Evolutionary conservation across 2,329 filamentous ascomycete species (phyloP), one percentile per base, ranked within the genome.

Genomic region (Didymella arachidicola): DNA sequence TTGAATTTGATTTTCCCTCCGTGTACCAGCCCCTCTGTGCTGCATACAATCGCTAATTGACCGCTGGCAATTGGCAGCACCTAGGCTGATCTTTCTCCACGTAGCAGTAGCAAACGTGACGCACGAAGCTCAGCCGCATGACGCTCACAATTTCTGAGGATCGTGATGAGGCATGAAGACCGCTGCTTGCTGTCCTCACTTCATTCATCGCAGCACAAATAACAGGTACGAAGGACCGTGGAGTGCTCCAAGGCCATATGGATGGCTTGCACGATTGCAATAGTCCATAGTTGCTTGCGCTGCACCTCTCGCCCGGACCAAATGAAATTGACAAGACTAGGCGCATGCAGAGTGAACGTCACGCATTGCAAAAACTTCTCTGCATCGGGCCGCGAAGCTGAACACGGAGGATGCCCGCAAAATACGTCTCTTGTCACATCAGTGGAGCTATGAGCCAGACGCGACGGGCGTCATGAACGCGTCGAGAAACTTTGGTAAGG

Each of bases 11-110:
- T 68, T 67, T 67, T 66, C 61, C 61, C 62, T 69, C 66, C 69
- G 56, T 66, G 69, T 68, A 67, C 72, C 72, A 74, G 69, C 72
- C 72, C 72, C 72, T 73, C 69, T 63, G 59, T 61, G 63, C 67
- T 68, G 68, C 69, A 69, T 54, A 53, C 60, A 59, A 66, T 64
- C 63, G 60, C 57, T 63, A 59, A 62, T 63, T 59, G 66, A 48
- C 47, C 53, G 58, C 63, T 64, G 56, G 59, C 63, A 54, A 68
- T 71, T 67, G 70, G 67, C 60, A 65, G 57, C 58, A 43, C 38
- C 50, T 65, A 62, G 63, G 36, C 53, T 46, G 50, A 50, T 25
- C 43, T 44, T 46, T 46, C 41, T 59, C 54, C 62, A 61, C 58
- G 51, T 55, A 62, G 49, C 46, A 39, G 62, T 48, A 62, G 52